Evolutionary conservation across 2,329 filamentous ascomycete genomes (phyloP), one percentile per base, ranked within the genome.

Genomic region (Xylaria multiplex): DNA sequence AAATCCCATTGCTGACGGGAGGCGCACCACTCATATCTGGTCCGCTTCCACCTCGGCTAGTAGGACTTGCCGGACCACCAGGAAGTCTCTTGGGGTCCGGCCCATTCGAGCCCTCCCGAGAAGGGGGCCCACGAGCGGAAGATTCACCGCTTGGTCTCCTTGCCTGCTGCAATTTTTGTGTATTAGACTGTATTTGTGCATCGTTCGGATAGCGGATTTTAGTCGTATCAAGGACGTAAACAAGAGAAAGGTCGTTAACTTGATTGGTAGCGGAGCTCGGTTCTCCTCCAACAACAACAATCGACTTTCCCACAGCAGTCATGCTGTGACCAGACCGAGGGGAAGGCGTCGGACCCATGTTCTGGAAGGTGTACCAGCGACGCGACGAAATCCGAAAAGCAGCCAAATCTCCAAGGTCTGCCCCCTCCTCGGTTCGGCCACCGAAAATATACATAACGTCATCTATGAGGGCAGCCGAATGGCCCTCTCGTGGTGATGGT

Each of bases 391-490:
- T 88, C 59, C 85, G 81, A 73, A 89, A 89, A 1, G 96, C 96
- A 2, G 96, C 95, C 49, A 99, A 84, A 78, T 99, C 96, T 40
- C 95, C 96, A 3, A 99, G 83, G 77, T 99, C 96, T 32, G 90
- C 88, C 1, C 96, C 96, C 72, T 98, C 94, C 76, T 97, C 93
- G 0, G 93, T 97, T 66, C 96, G 91, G 50, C 96, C 96, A 72
- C 96, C 96, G 78, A 99, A 99, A 67, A 99, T 90, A 81, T 99
- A 99, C 96, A 99, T 99, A 66, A 97, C 96, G 77, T 99, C 96
- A 77, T 96, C 93, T 49, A 99, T 94, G 22, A 99, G 84, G 3
- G 95, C 90, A 14, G 96, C 93, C 13, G 96, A 94, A 78, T 99
- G 96, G 3, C 96, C 96, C 83, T 99, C 96, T 67, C 96, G 89